Percentiles rank a stretch among this genome's conserved stretches.
phyloP scores from a whole-genome alignment of 2,329 filamentous ascomycete genomes.

The Ophiostoma quercus region DNA sequence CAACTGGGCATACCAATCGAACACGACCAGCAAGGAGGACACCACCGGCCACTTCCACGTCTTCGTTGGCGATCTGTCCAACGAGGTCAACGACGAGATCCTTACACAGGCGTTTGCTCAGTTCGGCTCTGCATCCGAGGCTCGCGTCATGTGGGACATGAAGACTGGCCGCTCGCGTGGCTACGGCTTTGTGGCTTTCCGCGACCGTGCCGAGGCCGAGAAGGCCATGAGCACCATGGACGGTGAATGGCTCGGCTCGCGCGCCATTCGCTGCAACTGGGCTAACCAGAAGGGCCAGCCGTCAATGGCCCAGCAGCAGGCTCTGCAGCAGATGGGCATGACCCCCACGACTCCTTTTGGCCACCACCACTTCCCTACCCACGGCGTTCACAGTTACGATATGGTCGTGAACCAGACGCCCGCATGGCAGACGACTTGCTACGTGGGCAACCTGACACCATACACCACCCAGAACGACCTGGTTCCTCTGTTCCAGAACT shows the following conservation, averaged over 20 bases:
- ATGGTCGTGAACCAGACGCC: conserved; percentile 95
- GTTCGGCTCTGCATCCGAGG: conserved; percentile 93
- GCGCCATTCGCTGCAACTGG: conserved; percentile 99
- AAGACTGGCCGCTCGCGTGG: conserved; percentile 96
- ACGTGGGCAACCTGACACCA: conserved; percentile 90
- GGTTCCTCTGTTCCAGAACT: conserved; percentile 97
- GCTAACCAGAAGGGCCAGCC: conserved; percentile 99
- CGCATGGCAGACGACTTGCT: conserved; percentile 96
- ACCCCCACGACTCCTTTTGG: conserved; percentile 94
- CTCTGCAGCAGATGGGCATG: conserved; percentile 96
- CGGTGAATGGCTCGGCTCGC: conserved; percentile 96
- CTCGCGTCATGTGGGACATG: conserved; percentile 99
- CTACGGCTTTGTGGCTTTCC: conserved; percentile 96
- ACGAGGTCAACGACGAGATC: conserved; percentile 97
- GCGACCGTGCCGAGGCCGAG: conserved; percentile 87
- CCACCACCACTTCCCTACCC: conserved; percentile 95
- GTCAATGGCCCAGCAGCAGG: conserved; percentile 94
- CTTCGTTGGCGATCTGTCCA: conserved; percentile 94
- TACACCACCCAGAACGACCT: conserved; percentile 97
- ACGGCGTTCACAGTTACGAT: conserved; percentile 94
- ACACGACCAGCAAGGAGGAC: conserved; percentile 89
- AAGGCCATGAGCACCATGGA: conserved; percentile 98
- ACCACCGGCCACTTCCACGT: conserved; percentile 98
- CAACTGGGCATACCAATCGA: conserved; percentile 99
- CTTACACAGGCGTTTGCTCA: conserved; percentile 90